Conservation (phyloP, 257 asterid species). For the Nemophila menziesii region DNA sequence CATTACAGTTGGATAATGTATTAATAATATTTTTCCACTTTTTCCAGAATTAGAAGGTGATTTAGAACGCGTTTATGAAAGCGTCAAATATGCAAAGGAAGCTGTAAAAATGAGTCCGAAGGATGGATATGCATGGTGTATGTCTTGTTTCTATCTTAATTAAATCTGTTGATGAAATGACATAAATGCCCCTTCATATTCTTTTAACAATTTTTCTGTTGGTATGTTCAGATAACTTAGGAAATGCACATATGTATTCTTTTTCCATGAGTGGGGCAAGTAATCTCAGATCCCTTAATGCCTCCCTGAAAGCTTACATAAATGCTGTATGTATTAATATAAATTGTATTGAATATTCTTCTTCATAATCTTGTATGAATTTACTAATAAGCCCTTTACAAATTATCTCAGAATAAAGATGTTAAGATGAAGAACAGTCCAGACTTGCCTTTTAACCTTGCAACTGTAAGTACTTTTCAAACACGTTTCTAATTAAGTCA, state of each 20-base stretch:
- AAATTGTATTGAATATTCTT: background rate
- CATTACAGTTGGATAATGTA: background rate
- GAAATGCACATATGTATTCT: conserved; percentile 78
- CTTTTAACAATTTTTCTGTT: conserved; percentile 3
- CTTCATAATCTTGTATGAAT: background rate
- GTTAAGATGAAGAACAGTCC: conserved; percentile 73
- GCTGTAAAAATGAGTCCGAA: conserved; percentile 73
- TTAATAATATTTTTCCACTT: conserved; percentile 8
- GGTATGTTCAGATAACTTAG: conserved; percentile 61
- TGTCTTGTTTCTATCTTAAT: conserved; percentile 24
- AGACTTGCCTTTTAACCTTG: conserved; percentile 80
- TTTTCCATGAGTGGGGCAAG: conserved; percentile 80
- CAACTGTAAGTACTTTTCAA: too few species aligned
- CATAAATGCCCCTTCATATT: background rate
- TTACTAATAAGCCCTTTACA: background rate
- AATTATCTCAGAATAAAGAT: conserved; percentile 65
- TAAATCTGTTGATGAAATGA: background rate
- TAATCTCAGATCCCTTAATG: conserved; percentile 67
- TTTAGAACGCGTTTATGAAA: conserved; percentile 65
- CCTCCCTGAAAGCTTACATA: conserved; percentile 82
- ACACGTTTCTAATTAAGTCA: too few species aligned
- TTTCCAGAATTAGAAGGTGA: conserved; percentile 64
- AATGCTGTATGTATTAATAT: conserved; percentile 88
- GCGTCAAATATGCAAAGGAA: conserved; percentile 80
- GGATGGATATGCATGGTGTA: conserved; percentile 96